Conservation (phyloP, 2,329 filamentous ascomycete species). For the Exophiala spinifera region DNA sequence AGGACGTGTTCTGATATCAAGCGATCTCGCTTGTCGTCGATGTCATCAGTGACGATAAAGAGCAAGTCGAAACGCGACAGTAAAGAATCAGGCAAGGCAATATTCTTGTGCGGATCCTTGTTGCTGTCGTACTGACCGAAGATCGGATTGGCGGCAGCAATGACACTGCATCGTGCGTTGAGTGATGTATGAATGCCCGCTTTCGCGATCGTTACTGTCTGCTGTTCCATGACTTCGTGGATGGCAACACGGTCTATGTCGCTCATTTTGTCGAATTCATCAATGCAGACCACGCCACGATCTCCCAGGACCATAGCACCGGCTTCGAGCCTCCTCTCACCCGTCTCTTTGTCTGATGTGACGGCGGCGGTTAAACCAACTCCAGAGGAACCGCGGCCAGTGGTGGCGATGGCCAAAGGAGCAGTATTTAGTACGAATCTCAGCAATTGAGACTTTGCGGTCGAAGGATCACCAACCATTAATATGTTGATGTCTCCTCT, state of each 20-base stretch:
- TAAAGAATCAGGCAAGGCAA: slow-evolving; percentile 91
- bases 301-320: slow-evolving; percentile 99
- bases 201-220: slow-evolving; percentile 98
- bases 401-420: slow-evolving; percentile 92
- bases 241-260: slow-evolving; percentile 97
- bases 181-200: slow-evolving; percentile 96
- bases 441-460: slow-evolving; percentile 95
- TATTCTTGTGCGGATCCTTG: slow-evolving; percentile 98
- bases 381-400: slow-evolving; percentile 91
- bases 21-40: slow-evolving; percentile 87
- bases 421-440: slow-evolving; percentile 97
- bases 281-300: slow-evolving; percentile 95
- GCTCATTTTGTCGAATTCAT: slow-evolving; percentile 99
- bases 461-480: slow-evolving; percentile 98
- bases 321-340: slow-evolving; percentile 88
- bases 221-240: slow-evolving; percentile 99
- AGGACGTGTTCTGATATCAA: slow-evolving; percentile 94
- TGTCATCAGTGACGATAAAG: slow-evolving; percentile 97
- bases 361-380: slow-evolving; percentile 97
- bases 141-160: slow-evolving; percentile 94
- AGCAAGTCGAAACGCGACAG: slow-evolving; percentile 97
- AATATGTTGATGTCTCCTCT: slow-evolving; percentile 98
- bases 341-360: slow-evolving; percentile 94
- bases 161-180: slow-evolving; percentile 93
- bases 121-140: slow-evolving; percentile 98